These are phyloP conservation scores for Zygoascus bituminiphila DNA, from an alignment of 805 yeast species.

Conservation along the genomic window DNA sequence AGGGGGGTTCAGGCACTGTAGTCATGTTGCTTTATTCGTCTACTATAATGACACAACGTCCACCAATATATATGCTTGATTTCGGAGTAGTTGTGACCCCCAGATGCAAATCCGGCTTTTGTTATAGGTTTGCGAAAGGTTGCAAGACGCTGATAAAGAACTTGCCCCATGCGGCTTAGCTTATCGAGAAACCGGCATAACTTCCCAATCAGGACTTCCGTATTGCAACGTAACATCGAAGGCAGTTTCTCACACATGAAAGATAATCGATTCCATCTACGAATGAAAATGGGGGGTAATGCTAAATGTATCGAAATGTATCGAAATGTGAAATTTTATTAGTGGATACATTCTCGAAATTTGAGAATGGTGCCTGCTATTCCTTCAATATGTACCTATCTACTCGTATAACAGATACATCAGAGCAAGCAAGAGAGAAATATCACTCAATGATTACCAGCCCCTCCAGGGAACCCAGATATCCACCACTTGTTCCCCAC, in stretches of 20 bases:
- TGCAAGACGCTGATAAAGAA: not conserved
- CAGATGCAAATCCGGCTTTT: too few species aligned
- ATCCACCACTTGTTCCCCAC: conserved; percentile 43
- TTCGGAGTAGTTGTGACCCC: too few species aligned
- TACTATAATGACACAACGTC: too few species aligned
- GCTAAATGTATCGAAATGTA: not conserved
- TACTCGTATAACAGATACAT: too few species aligned
- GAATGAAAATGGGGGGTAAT: too few species aligned
- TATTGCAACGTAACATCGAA: not conserved
- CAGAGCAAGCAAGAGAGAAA: too few species aligned
- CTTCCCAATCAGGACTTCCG: not conserved
- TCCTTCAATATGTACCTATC: too few species aligned
- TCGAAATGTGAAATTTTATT: not conserved
- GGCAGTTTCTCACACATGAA: too few species aligned
- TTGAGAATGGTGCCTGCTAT: too few species aligned
- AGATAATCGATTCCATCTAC: too few species aligned
- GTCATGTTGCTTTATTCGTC: not conserved
- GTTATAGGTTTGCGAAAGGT: not conserved
- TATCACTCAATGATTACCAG: conserved; percentile 27
- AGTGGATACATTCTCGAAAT: too few species aligned
- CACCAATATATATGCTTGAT: too few species aligned
- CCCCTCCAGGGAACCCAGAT: conserved; percentile 60
- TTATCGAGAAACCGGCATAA: not conserved
- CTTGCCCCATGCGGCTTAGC: not conserved
- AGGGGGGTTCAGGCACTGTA: conserved; percentile 25